Conservation (phyloP, 257 asterid species). For the Plantago ovata region DNA sequence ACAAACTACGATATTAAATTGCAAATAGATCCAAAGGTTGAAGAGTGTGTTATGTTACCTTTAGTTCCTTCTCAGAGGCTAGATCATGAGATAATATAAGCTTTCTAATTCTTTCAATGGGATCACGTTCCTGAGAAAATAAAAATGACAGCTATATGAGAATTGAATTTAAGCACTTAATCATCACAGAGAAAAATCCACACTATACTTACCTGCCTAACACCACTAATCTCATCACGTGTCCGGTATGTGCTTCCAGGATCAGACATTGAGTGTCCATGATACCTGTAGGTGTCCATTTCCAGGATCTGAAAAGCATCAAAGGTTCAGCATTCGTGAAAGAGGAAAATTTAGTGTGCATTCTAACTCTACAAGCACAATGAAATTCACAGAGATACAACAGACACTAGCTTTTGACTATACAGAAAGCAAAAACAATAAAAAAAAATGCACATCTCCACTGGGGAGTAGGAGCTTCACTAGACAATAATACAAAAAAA, state of each 20-base stretch:
- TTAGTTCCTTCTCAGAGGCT: conserved; percentile 82
- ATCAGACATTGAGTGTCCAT: conserved; percentile 98
- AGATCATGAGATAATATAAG: conserved; percentile 69
- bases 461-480: not conserved
- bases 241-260: conserved; percentile 99
- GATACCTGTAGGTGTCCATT: conserved; percentile 97
- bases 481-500: too few species aligned
- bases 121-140: conserved; percentile 82
- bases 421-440: not conserved
- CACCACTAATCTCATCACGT: conserved; percentile 86
- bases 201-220: conserved; percentile 68
- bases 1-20: not conserved
- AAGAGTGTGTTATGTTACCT: conserved; percentile 42
- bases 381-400: not conserved
- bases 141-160: conserved; percentile 1
- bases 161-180: conserved; percentile 4
- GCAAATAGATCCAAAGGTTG: conserved; percentile 6
- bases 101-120: conserved; percentile 86
- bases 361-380: not conserved
- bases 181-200: conserved; percentile 8
- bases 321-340: conserved; percentile 15
- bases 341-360: conserved; percentile 9
- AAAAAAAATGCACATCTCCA: not conserved
- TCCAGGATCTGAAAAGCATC: conserved; percentile 76
- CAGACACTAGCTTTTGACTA: not conserved